phyloP scores from a whole-genome alignment of 495 filamentous ascomycete genomes.

The Rostrohypoxylon terebratum region DNA sequence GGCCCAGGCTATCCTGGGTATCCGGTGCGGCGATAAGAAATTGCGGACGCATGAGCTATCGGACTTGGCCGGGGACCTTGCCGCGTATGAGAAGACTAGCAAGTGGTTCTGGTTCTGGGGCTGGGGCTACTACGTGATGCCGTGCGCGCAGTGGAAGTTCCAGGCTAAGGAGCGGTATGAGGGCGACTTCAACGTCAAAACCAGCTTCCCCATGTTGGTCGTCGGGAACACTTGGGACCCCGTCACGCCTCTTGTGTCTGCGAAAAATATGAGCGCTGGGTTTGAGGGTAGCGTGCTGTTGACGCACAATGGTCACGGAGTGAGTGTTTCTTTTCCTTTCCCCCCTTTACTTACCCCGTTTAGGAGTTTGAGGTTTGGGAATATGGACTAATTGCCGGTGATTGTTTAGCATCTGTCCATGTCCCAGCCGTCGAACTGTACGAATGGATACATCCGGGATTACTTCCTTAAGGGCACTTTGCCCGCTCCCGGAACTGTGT shows the following conservation, averaged over 20 bases:
- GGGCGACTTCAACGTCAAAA: conserved; percentile 57
- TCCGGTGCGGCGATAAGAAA: conserved; percentile 47
- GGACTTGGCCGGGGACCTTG: conserved; percentile 35
- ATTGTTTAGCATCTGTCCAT: conserved; percentile 21
- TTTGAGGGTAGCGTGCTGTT: conserved; percentile 67
- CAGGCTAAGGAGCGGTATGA: conserved; percentile 56
- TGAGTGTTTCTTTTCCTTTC: conserved; percentile 49
- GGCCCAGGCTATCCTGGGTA: conserved; percentile 40
- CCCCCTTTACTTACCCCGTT: not conserved
- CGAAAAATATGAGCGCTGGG: conserved; percentile 60
- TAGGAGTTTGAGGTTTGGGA: not conserved
- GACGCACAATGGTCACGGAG: conserved; percentile 66
- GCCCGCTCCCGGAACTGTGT: conserved; percentile 23
- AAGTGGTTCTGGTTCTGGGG: conserved; percentile 38
- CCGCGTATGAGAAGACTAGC: conserved; percentile 17
- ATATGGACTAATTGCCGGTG: not conserved
- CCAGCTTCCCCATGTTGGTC: conserved; percentile 58
- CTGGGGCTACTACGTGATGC: conserved; percentile 35
- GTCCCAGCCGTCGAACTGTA: conserved; percentile 36
- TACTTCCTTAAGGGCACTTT: conserved; percentile 38
- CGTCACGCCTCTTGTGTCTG: conserved; percentile 60
- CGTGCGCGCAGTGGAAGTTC: conserved; percentile 59
- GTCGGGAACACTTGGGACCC: conserved; percentile 59
- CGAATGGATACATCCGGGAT: conserved; percentile 10
- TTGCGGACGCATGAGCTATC: conserved; percentile 26